phyloP scores from a whole-genome alignment of 192 early-diverging fungal species.

The Fimicolochytrium jonesii region DNA sequence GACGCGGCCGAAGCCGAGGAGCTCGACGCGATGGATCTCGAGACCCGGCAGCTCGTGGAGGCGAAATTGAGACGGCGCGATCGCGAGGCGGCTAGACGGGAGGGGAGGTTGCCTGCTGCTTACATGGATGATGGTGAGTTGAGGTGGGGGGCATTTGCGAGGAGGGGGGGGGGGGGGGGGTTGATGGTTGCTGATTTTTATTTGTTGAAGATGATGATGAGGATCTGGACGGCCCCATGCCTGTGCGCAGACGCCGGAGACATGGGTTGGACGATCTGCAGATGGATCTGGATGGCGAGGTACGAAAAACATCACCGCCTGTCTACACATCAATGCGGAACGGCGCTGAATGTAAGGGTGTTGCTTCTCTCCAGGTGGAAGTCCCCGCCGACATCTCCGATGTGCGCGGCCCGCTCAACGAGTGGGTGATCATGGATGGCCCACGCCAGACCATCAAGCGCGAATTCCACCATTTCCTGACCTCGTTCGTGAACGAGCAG shows the following conservation, averaged over 20 bases:
- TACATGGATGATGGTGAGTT: slow-evolving; percentile 78
- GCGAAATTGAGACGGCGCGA: slow-evolving; percentile 77
- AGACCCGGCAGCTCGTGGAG: slow-evolving; percentile 69
- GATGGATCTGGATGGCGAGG: slow-evolving; percentile 59
- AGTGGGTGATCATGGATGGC: slow-evolving; percentile 82
- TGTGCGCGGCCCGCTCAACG: slow-evolving; percentile 76
- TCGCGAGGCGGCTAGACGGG: slow-evolving; percentile 55
- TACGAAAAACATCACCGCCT: background rate
- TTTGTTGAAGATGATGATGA: slow-evolving; percentile 31
- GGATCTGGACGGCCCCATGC: slow-evolving; percentile 40
- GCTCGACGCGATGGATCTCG: slow-evolving; percentile 69
- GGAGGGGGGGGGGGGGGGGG: no score
- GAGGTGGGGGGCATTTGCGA: no score
- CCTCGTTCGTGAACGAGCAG: slow-evolving; percentile 77
- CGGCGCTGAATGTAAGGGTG: no score
- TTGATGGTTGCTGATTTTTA: no score
- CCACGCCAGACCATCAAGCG: slow-evolving; percentile 76
- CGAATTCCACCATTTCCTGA: slow-evolving; percentile 86
- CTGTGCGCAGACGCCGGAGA: slow-evolving; percentile 43
- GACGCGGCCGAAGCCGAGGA: slow-evolving; percentile 76
- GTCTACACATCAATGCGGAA: no score
- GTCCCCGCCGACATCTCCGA: slow-evolving; percentile 76
- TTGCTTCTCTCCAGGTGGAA: slow-evolving; percentile 17
- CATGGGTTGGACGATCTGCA: slow-evolving; percentile 50
- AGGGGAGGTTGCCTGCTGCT: slow-evolving; percentile 82